Evolutionary conservation across 2,329 filamentous ascomycete genomes (phyloP), one percentile per base, ranked within the genome.

Genomic region (Paraconiothyrium brasiliense): DNA sequence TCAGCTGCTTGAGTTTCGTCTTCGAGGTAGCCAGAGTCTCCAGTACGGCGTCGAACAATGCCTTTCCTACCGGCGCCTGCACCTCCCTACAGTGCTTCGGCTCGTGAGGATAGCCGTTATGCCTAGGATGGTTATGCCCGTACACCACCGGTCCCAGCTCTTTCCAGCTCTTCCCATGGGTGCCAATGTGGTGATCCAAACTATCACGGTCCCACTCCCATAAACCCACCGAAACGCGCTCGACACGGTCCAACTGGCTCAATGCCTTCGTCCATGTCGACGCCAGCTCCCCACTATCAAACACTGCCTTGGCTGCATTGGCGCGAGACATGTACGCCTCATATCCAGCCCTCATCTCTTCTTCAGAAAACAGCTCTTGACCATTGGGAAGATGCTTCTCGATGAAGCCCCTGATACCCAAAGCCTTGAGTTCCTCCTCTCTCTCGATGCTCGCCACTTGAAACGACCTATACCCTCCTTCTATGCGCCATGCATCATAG

Each of bases 51-150:
- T 24, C 43, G 20, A 44, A 43, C 6, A 55, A 8, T 5, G 52
- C 52, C 9, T 27, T 37, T 7, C 52, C 52, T 27, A 55, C 52
- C 10, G 52, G 39, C 37, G 14, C 52, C n/a, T 55, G 52, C 22
- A 35, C 32, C 10, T 30, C 8, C n/a, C 35, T 27, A 37, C 50
- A 52, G n/a, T 24, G 50, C 10, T 3, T 34, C 24, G 39, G 5
- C 2, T 37, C 4, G 32, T 52, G 50, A 27, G n/a, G 24, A 39
- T 2, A 27, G 6, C 27, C 4, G 27, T 16, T 8, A 13, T 9
- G 22, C 16, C 20, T 20, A 20, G 35, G 20, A 11, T 43, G 52
- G 13, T 11, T 2, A 20, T 52, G 30, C 30, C 32, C 49, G 11
- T 52, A 52, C 27, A 34, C 49, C 32, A 32, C 49, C 10, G 14